phyloP scores from a whole-genome alignment of 2,329 filamentous ascomycete genomes.

The Herpotrichia juniperi region DNA sequence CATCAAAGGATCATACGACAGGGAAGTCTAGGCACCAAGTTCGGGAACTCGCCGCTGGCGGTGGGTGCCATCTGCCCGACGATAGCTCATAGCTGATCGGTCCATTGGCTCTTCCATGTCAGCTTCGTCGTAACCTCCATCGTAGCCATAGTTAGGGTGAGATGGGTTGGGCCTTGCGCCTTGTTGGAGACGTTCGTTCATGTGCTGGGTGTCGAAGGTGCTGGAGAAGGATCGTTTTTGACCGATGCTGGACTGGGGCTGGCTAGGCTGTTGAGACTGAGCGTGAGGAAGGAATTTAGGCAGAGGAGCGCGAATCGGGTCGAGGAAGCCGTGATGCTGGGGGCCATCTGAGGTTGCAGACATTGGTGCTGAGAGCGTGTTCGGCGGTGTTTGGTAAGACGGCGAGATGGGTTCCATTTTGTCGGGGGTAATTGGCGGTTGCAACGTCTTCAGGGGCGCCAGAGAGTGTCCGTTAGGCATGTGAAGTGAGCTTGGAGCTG shows the following conservation, averaged over 20 bases:
- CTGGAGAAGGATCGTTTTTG: constrained; percentile 55
- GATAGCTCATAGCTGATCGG: constrained; percentile 51
- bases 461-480: constrained; percentile 43
- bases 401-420: constrained; percentile 54
- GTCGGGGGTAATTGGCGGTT: constrained; percentile 35
- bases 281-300: constrained; percentile 34
- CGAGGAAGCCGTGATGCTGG: constrained; percentile 30
- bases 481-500: constrained; percentile 32
- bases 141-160: constrained; percentile 38
- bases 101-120: constrained; percentile 50
- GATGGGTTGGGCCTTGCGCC: constrained; percentile 50
- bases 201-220: constrained; percentile 52
- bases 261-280: constrained; percentile 29
- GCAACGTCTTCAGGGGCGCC: constrained; percentile 51
- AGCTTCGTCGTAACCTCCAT: constrained; percentile 32
- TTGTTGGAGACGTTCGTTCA: constrained; percentile 51
- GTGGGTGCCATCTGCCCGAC: constrained; percentile 53
- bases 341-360: constrained; percentile 40
- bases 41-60: constrained; percentile 45
- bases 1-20: constrained; percentile 11
- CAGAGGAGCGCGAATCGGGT: constrained; percentile 21
- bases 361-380: constrained; percentile 35
- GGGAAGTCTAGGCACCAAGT: constrained; percentile 33
- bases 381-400: constrained; percentile 46
- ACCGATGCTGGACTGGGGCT: constrained; percentile 35